Base-by-base conservation (phyloP, 257 asterid genomes). In the Plantago ovata region DNA sequence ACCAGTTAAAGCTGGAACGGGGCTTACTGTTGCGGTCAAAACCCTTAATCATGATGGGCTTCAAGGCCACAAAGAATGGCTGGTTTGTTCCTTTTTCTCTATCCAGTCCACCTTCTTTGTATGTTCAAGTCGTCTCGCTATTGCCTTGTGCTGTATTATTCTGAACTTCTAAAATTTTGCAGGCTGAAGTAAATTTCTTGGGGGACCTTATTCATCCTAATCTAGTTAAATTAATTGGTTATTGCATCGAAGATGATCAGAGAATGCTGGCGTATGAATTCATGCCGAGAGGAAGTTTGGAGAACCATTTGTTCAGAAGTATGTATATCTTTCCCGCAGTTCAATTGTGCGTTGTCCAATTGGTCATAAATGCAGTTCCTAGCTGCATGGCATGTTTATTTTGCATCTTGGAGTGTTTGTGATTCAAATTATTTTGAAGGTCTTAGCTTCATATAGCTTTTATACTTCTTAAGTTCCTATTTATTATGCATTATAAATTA, bases 21-120 rank as follows among this genome's bases (percentile, higher is more conserved):
- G 98, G 24, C 94, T 92, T 61, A 92, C 98, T 6, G 97, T 92
- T 52, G 98, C 98, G 38, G 98, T 92, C 69, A 92, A 92, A 64
- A 92, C 96, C 65, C 83, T 92, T 15, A 92, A 92, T 76, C 98
- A 84, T 42, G 98, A 92, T 33, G 97, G 98, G 48, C 84, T 88
- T 71, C 98, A 92, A 92, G 98, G 98, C 63, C 98, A 92, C 79
- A 92, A 80, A 82, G 98, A 92, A 81, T 92, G 98, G 98, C 94
- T 92, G 98, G 98, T 92, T 54, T 13, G 94, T 16, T 50, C 55
- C 71, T 69, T 19, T 21, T 71, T 71, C 75, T 57, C 64, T n/a
- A 44, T 74, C 52, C 8, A 11, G 53, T 55, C 57, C 36, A 13
- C 51, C 47, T 9, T 74, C 19, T n/a, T 28, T 40, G 43, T 49